Conservation (phyloP, 129 eudicot species). For the Chrysanthemum makinoi region DNA sequence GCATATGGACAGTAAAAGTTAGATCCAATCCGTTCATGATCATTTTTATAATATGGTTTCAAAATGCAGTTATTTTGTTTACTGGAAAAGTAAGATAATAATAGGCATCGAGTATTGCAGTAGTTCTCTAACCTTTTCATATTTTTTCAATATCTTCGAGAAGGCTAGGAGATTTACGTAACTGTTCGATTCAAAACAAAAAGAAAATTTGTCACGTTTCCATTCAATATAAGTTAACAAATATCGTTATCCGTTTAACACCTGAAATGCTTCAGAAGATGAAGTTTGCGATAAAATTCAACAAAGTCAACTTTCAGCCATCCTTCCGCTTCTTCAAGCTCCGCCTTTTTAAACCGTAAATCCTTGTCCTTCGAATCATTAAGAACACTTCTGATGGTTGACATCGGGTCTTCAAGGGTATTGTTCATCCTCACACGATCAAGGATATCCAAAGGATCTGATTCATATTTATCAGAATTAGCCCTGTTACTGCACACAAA, state of each 20-base stretch:
- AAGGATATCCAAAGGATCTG: constrained; percentile 54
- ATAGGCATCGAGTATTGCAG: constrained; percentile 12
- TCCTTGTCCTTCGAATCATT: constrained; percentile 60
- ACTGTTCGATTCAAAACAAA: constrained; percentile 39
- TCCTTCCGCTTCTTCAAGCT: constrained; percentile 62
- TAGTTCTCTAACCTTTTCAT: constrained; percentile 70
- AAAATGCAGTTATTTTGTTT: constrained; percentile 11
- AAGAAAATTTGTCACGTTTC: constrained; percentile 22
- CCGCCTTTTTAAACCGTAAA: constrained; percentile 57
- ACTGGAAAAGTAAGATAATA: not conserved
- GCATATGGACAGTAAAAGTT: constrained; percentile 24
- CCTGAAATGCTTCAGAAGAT: constrained; percentile 73
- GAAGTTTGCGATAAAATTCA: constrained; percentile 80
- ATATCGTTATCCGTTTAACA: constrained; percentile 6
- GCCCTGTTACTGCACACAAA: constrained; percentile 19
- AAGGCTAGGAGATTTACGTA: constrained; percentile 75
- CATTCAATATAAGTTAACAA: not conserved
- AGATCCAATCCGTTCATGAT: constrained; percentile 18
- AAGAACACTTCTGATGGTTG: constrained; percentile 62
- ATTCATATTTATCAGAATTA: constrained; percentile 19
- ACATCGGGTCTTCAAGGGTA: constrained; percentile 57
- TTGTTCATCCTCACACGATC: constrained; percentile 57
- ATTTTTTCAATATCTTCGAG: constrained; percentile 87
- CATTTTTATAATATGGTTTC: constrained; percentile 6
- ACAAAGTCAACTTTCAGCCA: constrained; percentile 52